phyloP scores from a whole-genome alignment of 768 basidiomycete genomes.

The Russula griseocarnosa region DNA sequence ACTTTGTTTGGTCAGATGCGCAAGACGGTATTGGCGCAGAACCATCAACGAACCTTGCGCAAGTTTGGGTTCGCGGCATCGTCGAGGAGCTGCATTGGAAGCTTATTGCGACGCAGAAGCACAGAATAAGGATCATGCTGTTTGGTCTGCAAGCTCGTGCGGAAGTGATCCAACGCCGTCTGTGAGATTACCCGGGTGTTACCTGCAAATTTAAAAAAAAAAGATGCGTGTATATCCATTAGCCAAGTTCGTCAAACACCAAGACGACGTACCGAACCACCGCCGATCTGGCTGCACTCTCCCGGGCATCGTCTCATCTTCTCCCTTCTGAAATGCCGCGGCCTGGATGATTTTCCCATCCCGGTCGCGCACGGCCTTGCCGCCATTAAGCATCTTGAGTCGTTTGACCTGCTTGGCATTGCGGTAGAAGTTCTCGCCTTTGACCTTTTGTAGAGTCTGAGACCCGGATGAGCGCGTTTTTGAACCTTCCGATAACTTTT shows the following conservation, averaged over 20 bases:
- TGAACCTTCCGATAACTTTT: constrained; percentile 34
- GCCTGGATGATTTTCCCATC: constrained; percentile 91
- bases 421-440: constrained; percentile 98
- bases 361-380: constrained; percentile 84
- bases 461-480: constrained; percentile 41
- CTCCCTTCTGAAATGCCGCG: constrained; percentile 94
- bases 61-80: constrained; percentile 78
- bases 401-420: constrained; percentile 83
- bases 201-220: constrained; percentile 44
- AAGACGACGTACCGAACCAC: constrained; percentile 81
- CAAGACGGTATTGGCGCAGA: not conserved
- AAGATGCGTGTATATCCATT: not conserved
- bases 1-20: not conserved
- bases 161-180: constrained; percentile 92
- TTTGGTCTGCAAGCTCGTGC: constrained; percentile 77
- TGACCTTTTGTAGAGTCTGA: constrained; percentile 62
- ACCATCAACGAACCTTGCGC: constrained; percentile 56
- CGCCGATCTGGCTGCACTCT: constrained; percentile 91
- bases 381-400: constrained; percentile 90
- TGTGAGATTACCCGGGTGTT: constrained; percentile 99
- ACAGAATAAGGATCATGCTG: constrained; percentile 97
- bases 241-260: not conserved
- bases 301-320: constrained; percentile 84
- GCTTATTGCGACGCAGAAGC: constrained; percentile 86
- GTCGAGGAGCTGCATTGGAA: constrained; percentile 94